Evolutionary conservation across 148 eudicot genomes (phyloP).

Genomic region (Rheum nobile): DNA sequence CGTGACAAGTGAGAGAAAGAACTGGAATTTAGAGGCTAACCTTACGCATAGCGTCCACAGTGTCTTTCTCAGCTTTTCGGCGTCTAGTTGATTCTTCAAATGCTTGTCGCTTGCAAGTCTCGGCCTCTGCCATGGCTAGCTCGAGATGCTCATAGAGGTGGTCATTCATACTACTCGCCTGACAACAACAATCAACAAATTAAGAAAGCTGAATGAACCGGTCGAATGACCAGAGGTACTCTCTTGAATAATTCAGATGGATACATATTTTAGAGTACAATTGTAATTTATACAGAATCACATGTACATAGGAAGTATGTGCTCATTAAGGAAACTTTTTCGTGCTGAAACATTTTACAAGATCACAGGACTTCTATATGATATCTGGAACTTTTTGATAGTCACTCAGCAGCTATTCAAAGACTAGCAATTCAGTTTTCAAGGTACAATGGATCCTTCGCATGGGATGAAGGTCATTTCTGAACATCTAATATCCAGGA

Average conservation of each 20-base stretch:
- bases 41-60: slow-evolving; percentile 47
- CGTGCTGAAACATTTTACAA: not conserved
- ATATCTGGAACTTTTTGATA: not conserved
- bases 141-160: slow-evolving; percentile 51
- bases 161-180: slow-evolving; percentile 35
- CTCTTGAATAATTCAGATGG: not conserved
- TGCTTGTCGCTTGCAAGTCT: slow-evolving; percentile 45
- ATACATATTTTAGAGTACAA: not conserved
- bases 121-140: slow-evolving; percentile 58
- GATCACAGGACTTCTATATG: not conserved
- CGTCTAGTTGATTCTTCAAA: slow-evolving; percentile 65
- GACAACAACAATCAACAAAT: slow-evolving; percentile 17
- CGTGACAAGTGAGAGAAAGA: not conserved
- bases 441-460: not conserved
- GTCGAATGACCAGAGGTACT: not conserved
- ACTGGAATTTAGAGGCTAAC: slow-evolving; percentile 18
- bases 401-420: too few relatives aligned
- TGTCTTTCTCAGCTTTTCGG: slow-evolving; percentile 56
- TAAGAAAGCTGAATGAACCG: not conserved
- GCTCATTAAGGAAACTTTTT: not conserved
- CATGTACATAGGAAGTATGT: not conserved
- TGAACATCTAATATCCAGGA: not conserved
- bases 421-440: not conserved
- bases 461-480: not conserved
- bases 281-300: not conserved